phyloP scores from a whole-genome alignment of 495 filamentous ascomycete species.

The Neurospora sp. region DNA sequence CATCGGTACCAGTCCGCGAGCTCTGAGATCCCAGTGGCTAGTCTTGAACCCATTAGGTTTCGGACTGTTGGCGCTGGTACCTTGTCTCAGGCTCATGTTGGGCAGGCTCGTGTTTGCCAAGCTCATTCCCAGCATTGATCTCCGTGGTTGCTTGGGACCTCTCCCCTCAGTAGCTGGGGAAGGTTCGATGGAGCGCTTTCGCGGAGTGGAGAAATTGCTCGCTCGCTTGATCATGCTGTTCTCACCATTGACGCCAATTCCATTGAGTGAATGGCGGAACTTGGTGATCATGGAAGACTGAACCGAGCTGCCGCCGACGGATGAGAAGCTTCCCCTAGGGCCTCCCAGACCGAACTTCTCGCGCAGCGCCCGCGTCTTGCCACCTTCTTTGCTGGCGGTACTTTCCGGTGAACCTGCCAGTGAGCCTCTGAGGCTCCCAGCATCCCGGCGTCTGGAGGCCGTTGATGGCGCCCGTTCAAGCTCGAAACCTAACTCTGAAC shows the following conservation, averaged over 20 bases:
- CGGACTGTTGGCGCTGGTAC: background rate
- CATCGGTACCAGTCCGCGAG: conserved; percentile 31
- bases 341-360: conserved; percentile 21
- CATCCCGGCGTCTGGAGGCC: background rate
- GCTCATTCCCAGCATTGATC: background rate
- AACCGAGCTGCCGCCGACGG: conserved; percentile 1
- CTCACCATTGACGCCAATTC: background rate
- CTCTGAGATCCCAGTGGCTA: conserved; percentile 32
- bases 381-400: conserved; percentile 13
- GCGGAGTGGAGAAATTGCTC: conserved; percentile 15
- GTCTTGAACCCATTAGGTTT: conserved; percentile 10
- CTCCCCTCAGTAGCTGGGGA: conserved; percentile 8
- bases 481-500: conserved; percentile 15
- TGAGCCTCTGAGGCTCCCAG: background rate
- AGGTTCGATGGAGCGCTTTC: conserved; percentile 13
- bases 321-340: conserved; percentile 16
- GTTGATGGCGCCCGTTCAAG: conserved; percentile 8
- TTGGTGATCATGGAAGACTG: conserved; percentile 1
- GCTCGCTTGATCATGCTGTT: conserved; percentile 1
- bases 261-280: conserved; percentile 14
- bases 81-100: background rate
- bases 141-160: conserved; percentile 8
- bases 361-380: conserved; percentile 21
- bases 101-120: background rate
- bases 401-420: conserved; percentile 5